phyloP scores from a whole-genome alignment of 164 flowering plant genomes.

The Berberis vulgaris region DNA sequence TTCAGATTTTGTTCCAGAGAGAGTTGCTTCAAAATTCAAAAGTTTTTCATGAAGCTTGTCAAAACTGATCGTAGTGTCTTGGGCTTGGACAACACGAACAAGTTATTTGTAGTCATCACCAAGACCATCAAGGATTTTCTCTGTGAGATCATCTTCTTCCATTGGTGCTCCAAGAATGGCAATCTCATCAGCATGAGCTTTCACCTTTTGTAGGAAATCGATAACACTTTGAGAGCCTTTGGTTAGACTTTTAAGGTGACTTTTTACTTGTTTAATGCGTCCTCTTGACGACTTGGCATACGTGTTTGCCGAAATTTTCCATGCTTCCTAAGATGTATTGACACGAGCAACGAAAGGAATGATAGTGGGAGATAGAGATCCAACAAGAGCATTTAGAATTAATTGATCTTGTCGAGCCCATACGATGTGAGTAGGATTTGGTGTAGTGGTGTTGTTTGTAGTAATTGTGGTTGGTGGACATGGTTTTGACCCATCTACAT shows the following conservation, averaged over 20 bases:
- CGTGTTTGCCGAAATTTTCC: not conserved
- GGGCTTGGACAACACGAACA: too few relatives aligned
- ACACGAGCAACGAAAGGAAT: not conserved
- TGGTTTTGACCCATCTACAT: not conserved
- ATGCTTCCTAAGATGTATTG: not conserved
- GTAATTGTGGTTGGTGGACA: not conserved
- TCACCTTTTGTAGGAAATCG: not conserved
- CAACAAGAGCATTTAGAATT: too few relatives aligned
- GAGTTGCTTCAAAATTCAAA: not conserved
- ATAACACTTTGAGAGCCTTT: too few relatives aligned
- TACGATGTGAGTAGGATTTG: too few relatives aligned
- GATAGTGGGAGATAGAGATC: not conserved
- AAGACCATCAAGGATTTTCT: too few relatives aligned
- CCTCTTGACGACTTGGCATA: not conserved
- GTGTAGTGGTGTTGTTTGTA: too few relatives aligned
- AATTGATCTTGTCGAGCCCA: too few relatives aligned
- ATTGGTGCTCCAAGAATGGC: not conserved
- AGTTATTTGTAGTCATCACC: too few relatives aligned
- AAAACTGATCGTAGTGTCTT: too few relatives aligned
- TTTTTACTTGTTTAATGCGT: not conserved
- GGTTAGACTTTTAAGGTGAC: too few relatives aligned
- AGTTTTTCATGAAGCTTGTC: too few relatives aligned
- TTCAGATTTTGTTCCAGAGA: not conserved
- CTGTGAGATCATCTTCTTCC: not conserved
- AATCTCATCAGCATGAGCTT: not conserved